Evolutionary conservation across 139 green algal genomes (phyloP), one percentile per base, ranked within the genome.

Genomic region (Chlamydomonas schloesseri): DNA sequence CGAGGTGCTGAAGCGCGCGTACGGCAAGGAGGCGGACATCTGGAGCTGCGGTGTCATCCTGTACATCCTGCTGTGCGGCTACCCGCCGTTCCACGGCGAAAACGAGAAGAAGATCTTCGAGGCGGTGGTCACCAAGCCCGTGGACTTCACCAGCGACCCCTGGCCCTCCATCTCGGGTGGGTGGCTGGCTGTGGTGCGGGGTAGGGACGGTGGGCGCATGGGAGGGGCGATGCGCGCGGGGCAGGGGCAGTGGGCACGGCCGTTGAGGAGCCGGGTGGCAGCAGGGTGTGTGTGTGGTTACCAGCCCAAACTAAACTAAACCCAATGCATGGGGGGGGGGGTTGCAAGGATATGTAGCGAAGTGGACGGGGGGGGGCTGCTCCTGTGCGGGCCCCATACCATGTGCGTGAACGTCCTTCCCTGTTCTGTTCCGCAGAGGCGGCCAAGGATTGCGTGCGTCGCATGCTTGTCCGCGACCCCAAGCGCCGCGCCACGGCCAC

Each of bases 21-120:
- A 99, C 91, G 85, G 91, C 82, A 90, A 93, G 50, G 94, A 98
- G 80, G 95, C 95, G 0, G 97, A 99, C 92, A 95, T 99, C 50
- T 99, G 98, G 98, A 95, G 84, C 46, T 95, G 90, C 75, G 98
- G 98, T 33, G 95, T 99, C 15, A 99, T 99, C 71, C 89, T 99
- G 42, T 99, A 99, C 94, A 99, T 99, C 88, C 92, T 99, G 70
- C 91, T 99, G 62, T 95, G 89, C 36, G 97, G 97, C 17, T 94
- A 96, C 84, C 97, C 97, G 34, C 97, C 97, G 26, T 99, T 99
- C 91, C 98, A 96, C 89, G 97, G 97, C 46, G 93, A 98, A 70
- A 97, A 92, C 11, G 97, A 99, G 91, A 93, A 98, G 90, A 91
- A 95, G 73, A 98, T 98, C 82, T 98, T 98, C 85, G 90, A 97